These are phyloP conservation scores for Penicillium malachiteum DNA, from an alignment of 495 filamentous ascomycete species.

Conservation along the genomic window DNA sequence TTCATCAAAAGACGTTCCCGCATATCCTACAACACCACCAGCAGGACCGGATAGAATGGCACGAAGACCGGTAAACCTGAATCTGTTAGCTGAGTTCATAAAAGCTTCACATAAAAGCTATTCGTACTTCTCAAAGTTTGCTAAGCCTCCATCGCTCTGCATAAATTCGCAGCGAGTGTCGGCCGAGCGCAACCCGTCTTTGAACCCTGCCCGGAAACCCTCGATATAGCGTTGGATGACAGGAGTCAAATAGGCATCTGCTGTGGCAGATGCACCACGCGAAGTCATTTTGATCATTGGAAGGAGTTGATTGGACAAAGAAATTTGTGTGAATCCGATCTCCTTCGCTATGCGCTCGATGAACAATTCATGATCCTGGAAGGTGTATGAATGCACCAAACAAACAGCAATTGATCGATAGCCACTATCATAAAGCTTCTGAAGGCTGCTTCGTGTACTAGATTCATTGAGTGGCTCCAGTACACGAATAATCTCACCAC, in stretches of 20 bases:
- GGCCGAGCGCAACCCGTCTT: constrained; percentile 41
- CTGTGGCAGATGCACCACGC: constrained; percentile 79
- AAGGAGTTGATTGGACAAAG: constrained; percentile 54
- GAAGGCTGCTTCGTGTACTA: constrained; percentile 27
- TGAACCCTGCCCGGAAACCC: constrained; percentile 63
- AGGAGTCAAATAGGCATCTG: constrained; percentile 89
- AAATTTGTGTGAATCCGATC: constrained; percentile 44
- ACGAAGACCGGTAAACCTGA: constrained; percentile 45
- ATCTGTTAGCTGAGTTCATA: not conserved
- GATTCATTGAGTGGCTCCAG: constrained; percentile 24
- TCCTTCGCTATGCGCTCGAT: constrained; percentile 40
- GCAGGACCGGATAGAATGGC: constrained; percentile 55
- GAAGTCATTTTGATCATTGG: constrained; percentile 72
- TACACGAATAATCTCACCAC: constrained; percentile 43
- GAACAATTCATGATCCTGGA: constrained; percentile 42
- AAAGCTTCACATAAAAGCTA: not conserved
- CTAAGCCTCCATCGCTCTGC: constrained; percentile 48
- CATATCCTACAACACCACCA: constrained; percentile 77
- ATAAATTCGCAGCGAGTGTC: constrained; percentile 41
- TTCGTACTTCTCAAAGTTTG: constrained; percentile 32
- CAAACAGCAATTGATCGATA: constrained; percentile 42
- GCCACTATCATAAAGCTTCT: constrained; percentile 30
- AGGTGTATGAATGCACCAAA: constrained; percentile 48
- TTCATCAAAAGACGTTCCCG: constrained; percentile 81
- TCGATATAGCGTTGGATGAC: constrained; percentile 85